A percentile compares a stretch with the other conserved stretches of the same genome.
Conservation (phyloP, 1,284 basidiomycete species). For the Naganishia albida region DNA sequence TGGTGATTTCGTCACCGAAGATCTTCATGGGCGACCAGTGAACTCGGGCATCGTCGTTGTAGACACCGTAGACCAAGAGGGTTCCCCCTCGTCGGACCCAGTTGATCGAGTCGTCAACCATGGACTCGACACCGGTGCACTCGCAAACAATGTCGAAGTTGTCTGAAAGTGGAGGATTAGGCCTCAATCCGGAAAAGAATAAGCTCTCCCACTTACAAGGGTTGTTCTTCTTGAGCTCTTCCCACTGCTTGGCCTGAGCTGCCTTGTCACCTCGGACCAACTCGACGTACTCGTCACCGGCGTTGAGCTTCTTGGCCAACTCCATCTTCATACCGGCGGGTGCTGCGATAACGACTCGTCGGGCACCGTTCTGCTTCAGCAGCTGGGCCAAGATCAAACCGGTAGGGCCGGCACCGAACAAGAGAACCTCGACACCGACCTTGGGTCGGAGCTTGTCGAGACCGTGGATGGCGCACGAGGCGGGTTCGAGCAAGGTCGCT, state of each 20-base stretch:
- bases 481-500: slow-evolving; percentile 82
- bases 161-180: slow-evolving; percentile 45
- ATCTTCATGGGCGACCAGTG: slow-evolving; percentile 83
- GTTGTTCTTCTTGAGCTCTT: slow-evolving; percentile 71
- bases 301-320: slow-evolving; percentile 71
- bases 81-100: slow-evolving; percentile 78
- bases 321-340: slow-evolving; percentile 85
- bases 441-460: slow-evolving; percentile 76
- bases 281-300: slow-evolving; percentile 78
- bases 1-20: slow-evolving; percentile 79
- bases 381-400: slow-evolving; percentile 83
- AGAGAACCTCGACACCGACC: slow-evolving; percentile 73
- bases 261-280: slow-evolving; percentile 61
- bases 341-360: slow-evolving; percentile 72
- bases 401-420: slow-evolving; percentile 66
- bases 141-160: slow-evolving; percentile 88
- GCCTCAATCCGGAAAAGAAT: not conserved
- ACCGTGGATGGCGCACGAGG: slow-evolving; percentile 83
- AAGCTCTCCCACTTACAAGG: slow-evolving; percentile 55
- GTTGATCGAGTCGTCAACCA: slow-evolving; percentile 77
- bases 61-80: slow-evolving; percentile 64
- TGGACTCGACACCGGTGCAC: slow-evolving; percentile 77
- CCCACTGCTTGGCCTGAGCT: slow-evolving; percentile 76
- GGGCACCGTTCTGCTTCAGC: slow-evolving; percentile 77
- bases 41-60: slow-evolving; percentile 69